These are phyloP conservation scores for Penicillium digitatum DNA, from an alignment of 2,329 filamentous ascomycete species.

Conservation along the genomic window DNA sequence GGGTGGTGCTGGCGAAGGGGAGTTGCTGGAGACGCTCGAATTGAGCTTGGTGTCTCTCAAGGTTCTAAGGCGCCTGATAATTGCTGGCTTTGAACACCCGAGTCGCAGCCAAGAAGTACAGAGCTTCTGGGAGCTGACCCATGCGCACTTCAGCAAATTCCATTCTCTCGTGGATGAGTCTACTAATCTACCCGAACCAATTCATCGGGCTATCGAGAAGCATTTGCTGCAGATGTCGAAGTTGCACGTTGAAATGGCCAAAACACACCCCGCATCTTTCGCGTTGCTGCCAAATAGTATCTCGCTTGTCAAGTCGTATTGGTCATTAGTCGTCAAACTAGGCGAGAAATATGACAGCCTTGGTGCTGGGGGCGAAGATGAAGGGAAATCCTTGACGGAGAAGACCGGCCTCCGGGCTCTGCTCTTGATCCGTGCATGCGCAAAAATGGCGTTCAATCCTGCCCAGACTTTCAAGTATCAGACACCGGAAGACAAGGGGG, in stretches of 20 bases:
- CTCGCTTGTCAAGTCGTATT: conserved; percentile 75
- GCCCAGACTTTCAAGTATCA: conserved; percentile 79
- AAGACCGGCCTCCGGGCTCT: conserved; percentile 79
- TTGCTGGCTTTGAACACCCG: conserved; percentile 78
- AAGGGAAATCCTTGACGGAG: conserved; percentile 62
- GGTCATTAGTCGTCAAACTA: conserved; percentile 73
- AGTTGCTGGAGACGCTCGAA: conserved; percentile 62
- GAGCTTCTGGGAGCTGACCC: conserved; percentile 75
- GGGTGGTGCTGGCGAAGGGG: conserved; percentile 56
- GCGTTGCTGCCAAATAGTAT: conserved; percentile 75
- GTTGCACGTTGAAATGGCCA: conserved; percentile 81
- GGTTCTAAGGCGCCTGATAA: conserved; percentile 70
- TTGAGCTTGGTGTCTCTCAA: conserved; percentile 78
- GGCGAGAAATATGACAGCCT: conserved; percentile 61
- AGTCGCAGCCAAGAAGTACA: conserved; percentile 72
- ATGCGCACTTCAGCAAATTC: conserved; percentile 73
- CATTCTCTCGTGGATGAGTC: conserved; percentile 60
- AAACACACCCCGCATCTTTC: conserved; percentile 75
- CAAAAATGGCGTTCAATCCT: conserved; percentile 80
- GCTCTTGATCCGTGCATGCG: conserved; percentile 73
- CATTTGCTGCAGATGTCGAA: conserved; percentile 89
- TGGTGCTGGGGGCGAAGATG: conserved; percentile 44
- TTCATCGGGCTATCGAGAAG: conserved; percentile 68
- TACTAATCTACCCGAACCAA: conserved; percentile 50
- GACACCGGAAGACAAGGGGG: conserved; percentile 67